Evolutionary conservation across 2,329 filamentous ascomycete genomes (phyloP).

Genomic region (Thelonectria discophora): DNA sequence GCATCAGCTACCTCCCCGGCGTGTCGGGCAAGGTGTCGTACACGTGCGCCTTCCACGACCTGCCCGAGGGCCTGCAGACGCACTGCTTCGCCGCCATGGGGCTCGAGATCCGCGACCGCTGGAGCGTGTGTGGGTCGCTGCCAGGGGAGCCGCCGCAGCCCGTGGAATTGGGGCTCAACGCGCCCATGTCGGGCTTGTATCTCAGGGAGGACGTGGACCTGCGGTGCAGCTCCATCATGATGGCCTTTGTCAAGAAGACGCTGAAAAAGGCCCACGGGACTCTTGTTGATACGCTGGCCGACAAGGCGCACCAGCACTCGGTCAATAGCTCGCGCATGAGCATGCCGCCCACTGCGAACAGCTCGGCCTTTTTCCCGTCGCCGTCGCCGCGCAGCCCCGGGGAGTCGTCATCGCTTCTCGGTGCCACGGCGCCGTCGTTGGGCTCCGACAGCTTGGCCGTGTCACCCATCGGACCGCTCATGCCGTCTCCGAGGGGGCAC

Average conservation of each 20-base stretch:
- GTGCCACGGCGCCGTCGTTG: constrained; percentile 25
- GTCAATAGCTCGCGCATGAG: constrained; percentile 33
- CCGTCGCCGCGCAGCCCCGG: constrained; percentile 9
- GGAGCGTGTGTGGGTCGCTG: constrained; percentile 76
- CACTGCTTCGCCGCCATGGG: constrained; percentile 86
- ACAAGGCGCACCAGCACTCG: constrained; percentile 44
- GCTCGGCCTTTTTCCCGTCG: constrained; percentile 24
- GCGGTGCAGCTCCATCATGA: constrained; percentile 80
- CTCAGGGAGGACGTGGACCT: constrained; percentile 86
- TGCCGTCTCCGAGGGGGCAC: constrained; percentile 29
- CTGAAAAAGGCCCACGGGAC: constrained; percentile 78
- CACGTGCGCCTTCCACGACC: constrained; percentile 81
- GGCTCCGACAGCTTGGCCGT: constrained; percentile 27
- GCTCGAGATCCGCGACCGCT: constrained; percentile 80
- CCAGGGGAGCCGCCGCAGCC: constrained; percentile 74
- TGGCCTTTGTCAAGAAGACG: constrained; percentile 82
- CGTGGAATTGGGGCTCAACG: constrained; percentile 71
- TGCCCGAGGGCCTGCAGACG: constrained; percentile 77
- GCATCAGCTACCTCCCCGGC: constrained; percentile 77
- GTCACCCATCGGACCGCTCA: constrained; percentile 27
- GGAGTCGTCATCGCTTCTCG: too few relatives aligned
- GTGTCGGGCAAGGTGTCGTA: constrained; percentile 76
- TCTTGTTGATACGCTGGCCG: constrained; percentile 71
- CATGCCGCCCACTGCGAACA: constrained; percentile 18
- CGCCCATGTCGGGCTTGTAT: constrained; percentile 76